Base-by-base conservation (phyloP, 768 basidiomycete genomes). In the Mycena vitilis region DNA sequence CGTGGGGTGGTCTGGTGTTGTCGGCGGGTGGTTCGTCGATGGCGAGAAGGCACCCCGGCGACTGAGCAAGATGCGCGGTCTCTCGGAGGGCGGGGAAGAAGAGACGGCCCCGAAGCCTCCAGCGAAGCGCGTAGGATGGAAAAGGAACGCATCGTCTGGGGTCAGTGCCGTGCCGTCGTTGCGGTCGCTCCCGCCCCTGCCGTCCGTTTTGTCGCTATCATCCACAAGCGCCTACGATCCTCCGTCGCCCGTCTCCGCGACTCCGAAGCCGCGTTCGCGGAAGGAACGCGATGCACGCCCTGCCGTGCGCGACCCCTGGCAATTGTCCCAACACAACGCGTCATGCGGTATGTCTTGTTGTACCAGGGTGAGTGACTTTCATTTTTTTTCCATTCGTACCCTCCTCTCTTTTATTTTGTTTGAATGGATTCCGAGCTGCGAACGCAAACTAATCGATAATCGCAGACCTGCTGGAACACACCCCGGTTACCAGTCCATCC, bases 311-410 rank as follows among this genome's bases (percentile, higher is more conserved):
- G 90, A 91, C 69, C n/a, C n/a, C 77, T 91, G 11, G 90, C 88
- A 2, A 91, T 91, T 69, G 78, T 88, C 66, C 90, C 90, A 15
- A 86, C 87, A 12, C 90, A 91, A 75, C 79, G 90, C 37, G 83
- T 90, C n/a, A 87, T 86, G 81, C 82, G 90, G 70, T 91, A 91
- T 73, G 90, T 89, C 5, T 69, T 91, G 48, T 78, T 90, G 48
- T 91, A 87, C 69, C 81, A 81, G 78, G 89, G 89, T 89, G 55
- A 64, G 84, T 79, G 16, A 34, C 56, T 13, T 36, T 49, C 58
- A 59, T 34, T 25, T 36, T n/a, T n/a, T n/a, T n/a, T n/a, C n/a
- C n/a, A n/a, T n/a, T 22, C 5, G 53, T 47, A 15, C 20, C 20
- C 20, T 20, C 15, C 13, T 16, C 45, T n/a, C 45, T 47, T 40